These are phyloP conservation scores for Tricholoma terreum DNA, from an alignment of 768 basidiomycete genomes.

Conservation along the genomic window DNA sequence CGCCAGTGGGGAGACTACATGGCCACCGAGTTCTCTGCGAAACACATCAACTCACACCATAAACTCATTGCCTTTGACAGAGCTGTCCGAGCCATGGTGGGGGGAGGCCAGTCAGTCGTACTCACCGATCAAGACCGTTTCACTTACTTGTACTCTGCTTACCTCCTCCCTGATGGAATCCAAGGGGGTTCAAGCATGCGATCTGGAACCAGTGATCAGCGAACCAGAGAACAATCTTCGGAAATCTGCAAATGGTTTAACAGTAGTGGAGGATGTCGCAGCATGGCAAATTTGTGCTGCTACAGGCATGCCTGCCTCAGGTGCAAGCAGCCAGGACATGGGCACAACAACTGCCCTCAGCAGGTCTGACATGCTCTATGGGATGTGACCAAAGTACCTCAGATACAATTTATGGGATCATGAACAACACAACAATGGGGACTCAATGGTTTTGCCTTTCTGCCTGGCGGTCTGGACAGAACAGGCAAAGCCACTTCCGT, in stretches of 20 bases:
- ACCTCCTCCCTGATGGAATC: slow-evolving; percentile 11
- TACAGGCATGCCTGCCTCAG: slow-evolving; percentile 23
- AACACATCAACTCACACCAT: slow-evolving; percentile 7
- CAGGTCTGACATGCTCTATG: neutral
- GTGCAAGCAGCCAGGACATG: slow-evolving; percentile 6
- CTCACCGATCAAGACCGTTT: too few species aligned
- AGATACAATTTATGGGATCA: neutral
- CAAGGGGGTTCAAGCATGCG: neutral
- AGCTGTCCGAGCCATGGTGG: too few species aligned
- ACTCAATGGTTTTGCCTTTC: too few species aligned
- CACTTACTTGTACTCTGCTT: slow-evolving; percentile 9
- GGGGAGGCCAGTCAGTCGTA: too few species aligned
- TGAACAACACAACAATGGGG: neutral
- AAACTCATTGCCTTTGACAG: too few species aligned
- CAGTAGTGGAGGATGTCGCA: slow-evolving; percentile 7
- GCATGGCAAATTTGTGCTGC: slow-evolving; percentile 3
- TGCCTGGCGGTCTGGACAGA: neutral
- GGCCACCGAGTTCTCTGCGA: slow-evolving; percentile 14
- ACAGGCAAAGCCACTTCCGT: neutral
- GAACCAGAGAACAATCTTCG: too few species aligned
- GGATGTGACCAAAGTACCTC: neutral
- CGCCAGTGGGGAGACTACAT: too few species aligned
- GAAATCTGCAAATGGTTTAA: slow-evolving; percentile 23
- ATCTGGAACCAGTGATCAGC: neutral
- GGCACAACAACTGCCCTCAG: neutral